A percentile compares a stretch with the other conserved stretches of the same genome.
These are phyloP conservation scores for Chytriomyces sp. DNA, from an alignment of 192 early-diverging fungal species.

Conservation along the genomic window DNA sequence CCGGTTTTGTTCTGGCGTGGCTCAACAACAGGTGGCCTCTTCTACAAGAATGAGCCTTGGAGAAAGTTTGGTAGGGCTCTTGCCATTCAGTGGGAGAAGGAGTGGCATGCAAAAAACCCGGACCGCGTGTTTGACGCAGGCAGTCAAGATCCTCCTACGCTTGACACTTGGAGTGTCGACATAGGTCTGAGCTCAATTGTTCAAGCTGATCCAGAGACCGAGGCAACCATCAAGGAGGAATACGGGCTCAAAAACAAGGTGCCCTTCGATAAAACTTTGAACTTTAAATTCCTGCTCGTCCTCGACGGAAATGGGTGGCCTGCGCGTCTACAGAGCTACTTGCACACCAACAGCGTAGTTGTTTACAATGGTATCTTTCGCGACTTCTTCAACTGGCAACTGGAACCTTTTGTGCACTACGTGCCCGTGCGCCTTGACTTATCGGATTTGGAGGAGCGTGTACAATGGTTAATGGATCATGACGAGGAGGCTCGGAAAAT, in stretches of 20 bases:
- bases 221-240: neutral
- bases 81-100: neutral
- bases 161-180: neutral
- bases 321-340: neutral
- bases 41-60: no score
- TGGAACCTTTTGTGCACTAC: conserved; percentile 30
- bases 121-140: conserved; percentile 11
- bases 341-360: conserved; percentile 7
- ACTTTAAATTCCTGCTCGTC: conserved; percentile 21
- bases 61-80: neutral
- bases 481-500: conserved; percentile 9
- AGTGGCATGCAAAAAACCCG: neutral
- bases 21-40: neutral
- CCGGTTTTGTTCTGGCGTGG: conserved; percentile 23
- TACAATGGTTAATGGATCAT: conserved; percentile 9
- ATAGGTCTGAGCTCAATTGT: neutral
- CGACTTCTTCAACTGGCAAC: conserved; percentile 12
- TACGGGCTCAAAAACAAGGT: neutral
- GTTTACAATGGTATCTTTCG: neutral
- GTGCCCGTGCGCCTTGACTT: conserved; percentile 24
- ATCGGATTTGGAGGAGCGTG: conserved; percentile 23
- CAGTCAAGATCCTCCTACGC: neutral
- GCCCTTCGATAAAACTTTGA: conserved; percentile 10
- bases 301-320: conserved; percentile 11
- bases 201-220: neutral